These are phyloP conservation scores for Marvania coccoides DNA, from an alignment of 139 green algal species.

Conservation along the genomic window DNA sequence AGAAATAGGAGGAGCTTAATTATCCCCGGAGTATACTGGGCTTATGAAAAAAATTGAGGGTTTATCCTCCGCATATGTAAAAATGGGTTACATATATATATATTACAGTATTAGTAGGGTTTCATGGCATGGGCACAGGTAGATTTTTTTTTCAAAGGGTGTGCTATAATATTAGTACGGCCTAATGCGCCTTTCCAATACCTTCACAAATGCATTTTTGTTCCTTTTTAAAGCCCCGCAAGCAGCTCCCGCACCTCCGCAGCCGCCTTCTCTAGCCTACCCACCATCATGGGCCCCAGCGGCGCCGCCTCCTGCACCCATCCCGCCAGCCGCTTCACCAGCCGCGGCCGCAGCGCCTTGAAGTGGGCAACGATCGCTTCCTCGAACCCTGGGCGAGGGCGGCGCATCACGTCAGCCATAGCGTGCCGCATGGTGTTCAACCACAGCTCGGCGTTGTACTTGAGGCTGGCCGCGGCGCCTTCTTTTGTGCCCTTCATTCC, in stretches of 20 bases:
- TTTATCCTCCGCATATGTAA: too few species aligned
- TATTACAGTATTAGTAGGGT: too few species aligned
- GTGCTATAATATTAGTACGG: too few species aligned
- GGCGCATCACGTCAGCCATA: slow-evolving; percentile 56
- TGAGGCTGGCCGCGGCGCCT: slow-evolving; percentile 20
- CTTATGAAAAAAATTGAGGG: too few species aligned
- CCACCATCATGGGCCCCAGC: neutral
- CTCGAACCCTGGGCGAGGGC: slow-evolving; percentile 56
- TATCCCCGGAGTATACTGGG: too few species aligned
- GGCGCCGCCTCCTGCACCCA: neutral
- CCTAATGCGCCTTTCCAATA: too few species aligned
- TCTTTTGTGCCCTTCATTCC: slow-evolving; percentile 40
- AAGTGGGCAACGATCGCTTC: slow-evolving; percentile 13
- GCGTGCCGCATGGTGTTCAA: slow-evolving; percentile 59
- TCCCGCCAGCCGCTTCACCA: neutral
- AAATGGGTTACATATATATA: too few species aligned
- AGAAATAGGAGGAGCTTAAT: too few species aligned
- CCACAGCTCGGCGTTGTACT: slow-evolving; percentile 59
- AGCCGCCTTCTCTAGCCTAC: neutral
- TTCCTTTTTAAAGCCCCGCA: neutral
- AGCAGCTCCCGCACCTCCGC: neutral
- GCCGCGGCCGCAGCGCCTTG: neutral
- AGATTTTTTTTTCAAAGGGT: too few species aligned
- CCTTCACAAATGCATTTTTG: too few species aligned
- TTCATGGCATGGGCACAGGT: too few species aligned